Evolutionary conservation across 768 basidiomycete genomes (phyloP), one percentile per base, ranked within the genome.

Genomic region (Coprinellus micaceus): DNA sequence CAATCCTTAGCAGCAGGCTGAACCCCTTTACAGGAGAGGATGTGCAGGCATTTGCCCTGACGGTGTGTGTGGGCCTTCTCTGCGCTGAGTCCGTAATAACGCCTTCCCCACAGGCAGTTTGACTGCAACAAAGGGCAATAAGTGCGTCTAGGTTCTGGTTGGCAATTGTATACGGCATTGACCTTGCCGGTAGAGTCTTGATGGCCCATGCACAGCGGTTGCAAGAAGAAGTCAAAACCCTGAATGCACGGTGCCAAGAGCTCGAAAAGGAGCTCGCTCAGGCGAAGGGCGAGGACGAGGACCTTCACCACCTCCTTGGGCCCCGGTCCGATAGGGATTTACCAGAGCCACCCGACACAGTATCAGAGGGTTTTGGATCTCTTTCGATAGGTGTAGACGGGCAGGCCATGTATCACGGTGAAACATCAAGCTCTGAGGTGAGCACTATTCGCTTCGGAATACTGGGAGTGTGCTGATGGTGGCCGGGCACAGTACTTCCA

Each of bases 91-190:
- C n/a, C n/a, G n/a, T n/a, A n/a, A n/a, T n/a, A n/a, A n/a, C n/a
- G n/a, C n/a, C n/a, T n/a, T n/a, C n/a, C n/a, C n/a, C n/a, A n/a
- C n/a, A 69, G 81, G 80, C 29, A 79, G 76, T 25, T 62, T 82
- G 60, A 69, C 77, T 6, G 79, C 82, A 24, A 82, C 80, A 44
- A 82, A 82, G 61, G 79, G 81, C 57, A 82, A 82, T 69, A 82
- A 81, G 81, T 81, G 60, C 37, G 74, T 56, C 10, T 30, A 10
- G 33, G 21, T n/a, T 33, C 36, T 25, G 4, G n/a, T 19, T 29
- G 15, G 22, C 7, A 24, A 19, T 9, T 17, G 11, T 21, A 19
- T 11, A 28, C n/a, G 30, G 17, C 22, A 26, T 48, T 50, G 11
- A 53, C 37, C 26, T 51, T 12, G 21, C 29, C 7, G 43, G 6